A percentile compares a stretch with the other conserved stretches of the same genome.
phyloP scores from a whole-genome alignment of 2,329 filamentous ascomycete genomes.

The Dactylellina haptotyla region DNA sequence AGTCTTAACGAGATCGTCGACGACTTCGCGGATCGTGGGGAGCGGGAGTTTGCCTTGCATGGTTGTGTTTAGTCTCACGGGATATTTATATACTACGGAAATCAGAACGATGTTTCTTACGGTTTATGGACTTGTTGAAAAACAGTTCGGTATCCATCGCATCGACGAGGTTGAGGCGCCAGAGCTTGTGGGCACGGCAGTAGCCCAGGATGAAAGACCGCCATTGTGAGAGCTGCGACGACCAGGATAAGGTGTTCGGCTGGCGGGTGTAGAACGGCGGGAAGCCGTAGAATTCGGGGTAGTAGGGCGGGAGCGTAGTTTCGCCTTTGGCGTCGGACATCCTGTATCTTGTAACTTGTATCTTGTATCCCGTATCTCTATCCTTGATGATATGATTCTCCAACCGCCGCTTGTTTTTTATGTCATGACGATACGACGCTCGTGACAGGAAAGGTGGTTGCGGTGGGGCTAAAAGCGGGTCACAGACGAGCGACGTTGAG shows the following conservation, averaged over 20 bases:
- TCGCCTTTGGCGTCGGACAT: constrained; percentile 39
- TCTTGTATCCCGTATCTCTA: too few species aligned
- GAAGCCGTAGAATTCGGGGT: constrained; percentile 70
- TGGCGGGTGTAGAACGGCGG: constrained; percentile 88
- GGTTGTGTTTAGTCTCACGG: too few species aligned
- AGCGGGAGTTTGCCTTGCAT: constrained; percentile 46
- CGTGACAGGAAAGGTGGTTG: not conserved
- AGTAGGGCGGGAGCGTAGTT: constrained; percentile 38
- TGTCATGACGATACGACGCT: not conserved
- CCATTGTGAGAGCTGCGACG: constrained; percentile 85
- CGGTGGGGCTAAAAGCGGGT: not conserved
- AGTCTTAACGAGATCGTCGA: constrained; percentile 68
- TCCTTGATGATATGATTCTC: too few species aligned
- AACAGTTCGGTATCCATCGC: constrained; percentile 70
- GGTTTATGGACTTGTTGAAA: constrained; percentile 68
- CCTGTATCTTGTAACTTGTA: too few species aligned
- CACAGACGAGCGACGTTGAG: not conserved
- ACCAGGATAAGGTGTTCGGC: constrained; percentile 76
- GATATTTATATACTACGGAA: too few species aligned
- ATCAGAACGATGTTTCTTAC: too few species aligned
- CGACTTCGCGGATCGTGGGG: constrained; percentile 68
- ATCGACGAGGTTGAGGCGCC: constrained; percentile 75
- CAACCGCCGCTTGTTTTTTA: not conserved
- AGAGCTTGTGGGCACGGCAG: constrained; percentile 80
- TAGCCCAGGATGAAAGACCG: constrained; percentile 84